Base-by-base conservation (phyloP, 495 filamentous ascomycete species). In the Aspergillus sclerotiicarbonarius region DNA sequence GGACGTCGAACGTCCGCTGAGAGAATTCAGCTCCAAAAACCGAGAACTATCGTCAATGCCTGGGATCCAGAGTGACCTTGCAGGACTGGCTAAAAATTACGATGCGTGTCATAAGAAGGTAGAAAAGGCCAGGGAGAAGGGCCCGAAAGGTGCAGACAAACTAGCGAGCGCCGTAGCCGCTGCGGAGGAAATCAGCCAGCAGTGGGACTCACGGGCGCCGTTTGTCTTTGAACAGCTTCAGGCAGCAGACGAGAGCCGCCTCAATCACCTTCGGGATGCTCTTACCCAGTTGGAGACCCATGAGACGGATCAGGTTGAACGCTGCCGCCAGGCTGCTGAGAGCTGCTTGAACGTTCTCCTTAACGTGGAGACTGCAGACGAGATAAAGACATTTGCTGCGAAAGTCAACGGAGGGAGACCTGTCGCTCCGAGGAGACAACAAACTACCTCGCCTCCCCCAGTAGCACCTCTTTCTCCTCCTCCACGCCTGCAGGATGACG, bases 161-260 rank as follows among this genome's bases (percentile, higher is more conserved):
- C 83, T 96, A 39, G 89, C 93, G 8, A 80, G 79, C 51, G 94
- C 93, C 5, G 76, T 85, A 0, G 75, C 85, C 12, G 85, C 88
- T 45, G 81, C 94, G 13, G 89, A 96, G 51, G 86, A 83, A 62
- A 88, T 92, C 4, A 84, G 75, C 49, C 82, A 87, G 59, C 89
- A 96, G 70, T 99, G 95, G 95, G 88, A 96, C 33, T 95, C 94
- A 8, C 90, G 96, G 68, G 90, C 95, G 33, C 95, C 95, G 7
- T 98, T 90, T 72, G 87, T 97, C 54, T 98, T 95, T 67, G 95
- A 98, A 71, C 90, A 88, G 57, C 84, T 99, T 16, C 95, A 99
- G 71, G 86, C 91, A 7, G 76, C 92, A 16, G 95, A 99, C 58
- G 95, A 99, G 74, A 85, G 81, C 56, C 82, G 95, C 55, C 79